These are phyloP conservation scores for Dothistroma septosporum DNA, from an alignment of 2,329 filamentous ascomycete species.

Conservation along the genomic window DNA sequence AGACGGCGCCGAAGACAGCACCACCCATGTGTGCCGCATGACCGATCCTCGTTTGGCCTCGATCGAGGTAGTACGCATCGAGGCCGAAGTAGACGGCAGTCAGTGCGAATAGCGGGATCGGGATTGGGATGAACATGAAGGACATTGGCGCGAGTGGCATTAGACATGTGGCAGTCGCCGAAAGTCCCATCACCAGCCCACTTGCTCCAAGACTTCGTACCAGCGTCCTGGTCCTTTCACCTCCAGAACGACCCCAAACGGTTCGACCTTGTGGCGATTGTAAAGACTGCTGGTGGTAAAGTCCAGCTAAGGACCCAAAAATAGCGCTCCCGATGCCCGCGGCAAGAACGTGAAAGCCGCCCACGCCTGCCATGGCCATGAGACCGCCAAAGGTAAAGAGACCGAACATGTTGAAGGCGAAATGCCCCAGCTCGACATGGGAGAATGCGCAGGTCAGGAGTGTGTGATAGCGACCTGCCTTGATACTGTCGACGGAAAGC, in stretches of 20 bases:
- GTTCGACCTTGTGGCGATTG: neutral
- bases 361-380: slow-evolving; percentile 34
- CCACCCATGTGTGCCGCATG: slow-evolving; percentile 48
- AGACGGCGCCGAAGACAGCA: slow-evolving; percentile 36
- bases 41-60: slow-evolving; percentile 28
- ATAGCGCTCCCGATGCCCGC: slow-evolving; percentile 28
- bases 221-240: neutral
- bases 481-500: slow-evolving; percentile 29
- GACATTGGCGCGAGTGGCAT: slow-evolving; percentile 33
- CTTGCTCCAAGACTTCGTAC: slow-evolving; percentile 36
- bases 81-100: slow-evolving; percentile 36
- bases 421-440: slow-evolving; percentile 36
- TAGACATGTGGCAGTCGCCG: slow-evolving; percentile 38
- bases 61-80: slow-evolving; percentile 40
- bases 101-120: slow-evolving; percentile 39
- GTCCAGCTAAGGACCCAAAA: slow-evolving; percentile 23
- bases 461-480: slow-evolving; percentile 36
- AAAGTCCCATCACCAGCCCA: slow-evolving; percentile 41
- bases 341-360: slow-evolving; percentile 19
- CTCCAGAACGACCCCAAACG: neutral
- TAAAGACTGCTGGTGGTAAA: slow-evolving; percentile 16
- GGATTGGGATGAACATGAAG: slow-evolving; percentile 38
- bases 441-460: slow-evolving; percentile 40
- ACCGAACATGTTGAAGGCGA: slow-evolving; percentile 42
- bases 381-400: slow-evolving; percentile 38